A percentile compares a stretch with the other conserved stretches of the same genome.
These are phyloP conservation scores for Sanghuangporus baumii DNA, from an alignment of 1,284 basidiomycete species.

Conservation along the genomic window DNA sequence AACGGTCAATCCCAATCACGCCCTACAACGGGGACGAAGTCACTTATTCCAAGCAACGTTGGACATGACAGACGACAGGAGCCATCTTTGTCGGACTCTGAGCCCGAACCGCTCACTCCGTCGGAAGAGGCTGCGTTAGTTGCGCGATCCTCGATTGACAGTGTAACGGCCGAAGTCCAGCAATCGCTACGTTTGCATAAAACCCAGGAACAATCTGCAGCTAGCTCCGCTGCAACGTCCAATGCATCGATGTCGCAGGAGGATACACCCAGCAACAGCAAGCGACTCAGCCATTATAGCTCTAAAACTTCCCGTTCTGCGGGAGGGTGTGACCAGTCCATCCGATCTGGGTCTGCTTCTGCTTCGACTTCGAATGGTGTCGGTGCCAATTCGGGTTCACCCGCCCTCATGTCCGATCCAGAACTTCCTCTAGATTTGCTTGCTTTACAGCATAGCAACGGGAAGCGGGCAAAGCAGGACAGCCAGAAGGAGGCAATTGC, in stretches of 20 bases:
- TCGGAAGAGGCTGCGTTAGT: slow-evolving; percentile 58
- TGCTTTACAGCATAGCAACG: background rate
- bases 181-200: slow-evolving; percentile 39
- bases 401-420: slow-evolving; percentile 2
- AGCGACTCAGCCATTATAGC: slow-evolving; percentile 6
- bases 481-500: slow-evolving; percentile 68
- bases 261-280: background rate
- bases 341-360: slow-evolving; percentile 13
- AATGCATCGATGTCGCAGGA: background rate
- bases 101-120: slow-evolving; percentile 27
- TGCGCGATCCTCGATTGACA: slow-evolving; percentile 77
- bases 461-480: slow-evolving; percentile 17
- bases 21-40: slow-evolving; percentile 33
- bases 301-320: slow-evolving; percentile 7
- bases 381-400: background rate
- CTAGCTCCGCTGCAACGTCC: background rate
- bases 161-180: slow-evolving; percentile 74
- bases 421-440: slow-evolving; percentile 3
- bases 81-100: slow-evolving; percentile 1
- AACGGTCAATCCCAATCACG: slow-evolving; percentile 41
- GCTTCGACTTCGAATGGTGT: slow-evolving; percentile 3
- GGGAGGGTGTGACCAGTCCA: slow-evolving; percentile 14
- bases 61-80: slow-evolving; percentile 1
- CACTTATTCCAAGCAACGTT: slow-evolving; percentile 34
- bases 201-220: slow-evolving; percentile 33